phyloP scores from a whole-genome alignment of 192 early-diverging fungal genomes.

The Piromyces finnis region DNA sequence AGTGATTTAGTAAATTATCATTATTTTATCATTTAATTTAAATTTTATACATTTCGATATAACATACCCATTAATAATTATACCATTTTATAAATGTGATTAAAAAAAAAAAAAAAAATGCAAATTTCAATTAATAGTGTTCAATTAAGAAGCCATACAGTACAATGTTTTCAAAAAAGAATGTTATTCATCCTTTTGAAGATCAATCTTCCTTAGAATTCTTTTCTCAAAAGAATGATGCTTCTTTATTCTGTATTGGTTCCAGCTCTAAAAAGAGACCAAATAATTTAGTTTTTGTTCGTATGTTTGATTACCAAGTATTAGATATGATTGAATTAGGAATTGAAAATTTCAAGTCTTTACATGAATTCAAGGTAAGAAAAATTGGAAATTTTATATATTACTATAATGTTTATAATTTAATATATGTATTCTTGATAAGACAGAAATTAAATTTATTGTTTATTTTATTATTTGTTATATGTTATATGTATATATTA shows the following conservation, averaged over 20 bases:
- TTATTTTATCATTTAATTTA: no score
- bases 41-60: no score
- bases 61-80: no score
- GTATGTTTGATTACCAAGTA: conserved; percentile 85
- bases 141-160: conserved; percentile 77
- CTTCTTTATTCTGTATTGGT: conserved; percentile 74
- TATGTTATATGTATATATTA: no score
- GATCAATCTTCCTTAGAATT: conserved; percentile 80
- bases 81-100: no score
- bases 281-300: conserved; percentile 73
- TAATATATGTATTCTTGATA: no score
- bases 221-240: conserved; percentile 90
- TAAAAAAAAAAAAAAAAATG: no score
- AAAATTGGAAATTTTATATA: not conserved
- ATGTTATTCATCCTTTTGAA: conserved; percentile 93
- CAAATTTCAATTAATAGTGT: conserved; percentile 22
- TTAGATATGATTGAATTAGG: conserved; percentile 93
- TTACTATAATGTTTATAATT: no score
- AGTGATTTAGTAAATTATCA: conserved; percentile 52
- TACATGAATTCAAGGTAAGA: conserved; percentile 56
- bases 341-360: conserved; percentile 45
- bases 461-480: no score
- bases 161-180: conserved; percentile 80
- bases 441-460: no score
- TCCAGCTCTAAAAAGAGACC: conserved; percentile 93